phyloP scores from a whole-genome alignment of 306 rosid genomes.

The Cajanus cajan region DNA sequence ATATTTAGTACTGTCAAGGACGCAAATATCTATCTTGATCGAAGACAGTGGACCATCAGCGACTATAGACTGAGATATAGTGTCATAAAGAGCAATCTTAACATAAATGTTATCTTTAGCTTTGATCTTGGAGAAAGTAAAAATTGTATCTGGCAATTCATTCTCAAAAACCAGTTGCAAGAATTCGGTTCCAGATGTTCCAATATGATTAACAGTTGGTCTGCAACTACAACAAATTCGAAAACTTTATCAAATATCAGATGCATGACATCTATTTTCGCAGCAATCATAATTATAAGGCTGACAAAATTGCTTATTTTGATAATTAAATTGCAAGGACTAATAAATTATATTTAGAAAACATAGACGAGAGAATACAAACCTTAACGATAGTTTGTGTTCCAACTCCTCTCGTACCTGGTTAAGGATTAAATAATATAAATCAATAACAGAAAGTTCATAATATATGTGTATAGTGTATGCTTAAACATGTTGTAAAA shows the following conservation, averaged over 20 bases:
- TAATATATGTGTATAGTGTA: not conserved
- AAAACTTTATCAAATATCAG: not conserved
- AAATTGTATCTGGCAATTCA: constrained; percentile 24
- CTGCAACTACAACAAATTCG: not conserved
- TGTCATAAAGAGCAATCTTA: constrained; percentile 37
- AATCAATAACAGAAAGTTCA: not conserved
- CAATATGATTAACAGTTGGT: not conserved
- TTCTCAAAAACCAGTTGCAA: constrained; percentile 39
- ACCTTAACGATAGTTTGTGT: constrained; percentile 29
- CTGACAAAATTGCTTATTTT: not conserved
- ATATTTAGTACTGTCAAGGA: constrained; percentile 39
- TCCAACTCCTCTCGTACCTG: constrained; percentile 52
- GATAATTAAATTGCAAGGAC: not conserved
- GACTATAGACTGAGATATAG: constrained; percentile 26
- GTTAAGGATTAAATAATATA: not conserved
- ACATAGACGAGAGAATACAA: constrained; percentile 17
- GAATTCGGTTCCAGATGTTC: not conserved
- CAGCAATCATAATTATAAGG: not conserved
- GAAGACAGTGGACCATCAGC: constrained; percentile 40
- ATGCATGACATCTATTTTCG: too few relatives aligned
- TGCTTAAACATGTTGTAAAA: not conserved
- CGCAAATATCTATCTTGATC: constrained; percentile 37
- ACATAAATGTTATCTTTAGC: constrained; percentile 15
- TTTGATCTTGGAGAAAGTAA: constrained; percentile 25
- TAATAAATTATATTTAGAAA: not conserved